A percentile compares a stretch with the other conserved stretches of the same genome.
Conservation (phyloP, 148 eudicot species). For the Vaccinium vitisidaea region DNA sequence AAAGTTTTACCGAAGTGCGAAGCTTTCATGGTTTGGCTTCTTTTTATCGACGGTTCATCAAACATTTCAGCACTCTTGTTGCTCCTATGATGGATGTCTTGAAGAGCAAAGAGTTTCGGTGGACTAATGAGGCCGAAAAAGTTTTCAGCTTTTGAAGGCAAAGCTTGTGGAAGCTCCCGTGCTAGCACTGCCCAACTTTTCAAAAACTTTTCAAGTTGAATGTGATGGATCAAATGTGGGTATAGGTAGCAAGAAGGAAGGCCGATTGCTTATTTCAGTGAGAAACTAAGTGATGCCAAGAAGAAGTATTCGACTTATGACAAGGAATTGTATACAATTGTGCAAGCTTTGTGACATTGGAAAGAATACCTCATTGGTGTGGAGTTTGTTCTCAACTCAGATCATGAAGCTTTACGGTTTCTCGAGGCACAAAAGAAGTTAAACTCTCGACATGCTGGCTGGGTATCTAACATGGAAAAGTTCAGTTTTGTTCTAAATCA, state of each 20-base stretch:
- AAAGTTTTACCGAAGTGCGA: neutral
- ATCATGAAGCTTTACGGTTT: neutral
- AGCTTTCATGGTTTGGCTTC: constrained; percentile 8
- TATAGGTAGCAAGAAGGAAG: neutral
- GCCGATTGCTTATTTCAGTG: neutral
- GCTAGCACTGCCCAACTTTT: neutral
- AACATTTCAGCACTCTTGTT: neutral
- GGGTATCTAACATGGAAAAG: neutral
- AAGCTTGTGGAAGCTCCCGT: neutral
- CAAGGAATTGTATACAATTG: neutral
- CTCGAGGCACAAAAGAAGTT: neutral
- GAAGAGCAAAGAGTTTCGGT: neutral
- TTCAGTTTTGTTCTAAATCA: neutral
- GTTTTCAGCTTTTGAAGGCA: neutral
- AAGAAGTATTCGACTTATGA: neutral
- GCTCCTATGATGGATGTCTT: neutral
- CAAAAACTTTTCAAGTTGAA: neutral
- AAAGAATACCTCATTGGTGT: neutral
- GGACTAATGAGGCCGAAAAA: neutral
- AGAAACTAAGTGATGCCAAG: neutral
- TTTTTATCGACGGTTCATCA: neutral
- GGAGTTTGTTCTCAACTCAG: neutral
- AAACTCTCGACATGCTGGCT: neutral
- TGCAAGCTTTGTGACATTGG: neutral
- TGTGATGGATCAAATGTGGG: neutral